Base-by-base conservation (phyloP, 1,284 basidiomycete species). In the Peniophora sp. region DNA sequence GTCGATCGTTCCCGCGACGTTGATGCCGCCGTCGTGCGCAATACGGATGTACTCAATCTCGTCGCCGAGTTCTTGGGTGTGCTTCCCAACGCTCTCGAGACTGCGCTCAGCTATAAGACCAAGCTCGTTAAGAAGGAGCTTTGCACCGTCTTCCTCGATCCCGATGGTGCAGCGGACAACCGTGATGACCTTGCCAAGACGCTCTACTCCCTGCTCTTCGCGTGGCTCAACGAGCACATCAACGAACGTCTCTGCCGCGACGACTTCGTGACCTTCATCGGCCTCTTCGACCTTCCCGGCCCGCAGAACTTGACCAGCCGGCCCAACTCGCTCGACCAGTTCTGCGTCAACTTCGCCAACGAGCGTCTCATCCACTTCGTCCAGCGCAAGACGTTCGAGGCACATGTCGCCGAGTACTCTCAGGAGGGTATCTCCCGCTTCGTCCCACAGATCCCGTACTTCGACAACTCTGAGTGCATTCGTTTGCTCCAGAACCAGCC, bases 261-360 rank as follows among this genome's bases (percentile, higher is more conserved):
- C 45, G 91, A 95, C 61, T 97, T 93, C 58, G 73, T 79, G 12
- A 91, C 90, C 1, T 98, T 96, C 70, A 88, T 99, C 59, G 91
- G 92, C n/a, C 74, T 99, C 37, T 86, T 99, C 63, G 95, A 99
- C 65, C 79, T 98, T 1, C 95, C 97, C 2, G 94, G 96, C n/a
- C 81, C 85, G 14, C 90, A 95, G 65, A 92, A 94, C 68, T 80
- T 92, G 66, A 83, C 88, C 3, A 82, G 81, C 55, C 79, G 85
- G 1, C 78, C 87, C 50, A 97, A 97, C 67, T 94, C 92, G 14
- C 81, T 99, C 36, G 95, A 98, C 60, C 93, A 97, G 59, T 94
- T 99, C 68, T 92, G 88, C 66, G 78, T 98, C 75, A 99, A 99
- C 69, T 94, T 92, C 61, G 92, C 94, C 47, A 92, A 94, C 60